phyloP scores from a whole-genome alignment of 495 filamentous ascomycete species.

The Bryoglossum gracile region DNA sequence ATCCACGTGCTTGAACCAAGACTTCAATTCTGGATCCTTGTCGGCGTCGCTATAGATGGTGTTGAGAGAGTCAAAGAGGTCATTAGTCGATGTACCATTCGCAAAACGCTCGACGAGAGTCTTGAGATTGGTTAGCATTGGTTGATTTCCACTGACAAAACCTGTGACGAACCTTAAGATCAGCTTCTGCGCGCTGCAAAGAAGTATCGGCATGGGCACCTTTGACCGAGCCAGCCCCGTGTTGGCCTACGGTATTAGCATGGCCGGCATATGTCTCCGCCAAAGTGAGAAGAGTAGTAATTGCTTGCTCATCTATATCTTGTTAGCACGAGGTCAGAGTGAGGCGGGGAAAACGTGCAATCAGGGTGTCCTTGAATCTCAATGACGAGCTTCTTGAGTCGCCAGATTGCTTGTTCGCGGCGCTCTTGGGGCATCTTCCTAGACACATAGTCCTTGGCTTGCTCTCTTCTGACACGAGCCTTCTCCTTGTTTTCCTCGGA shows the following conservation, averaged over 20 bases:
- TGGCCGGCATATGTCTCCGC: slow-evolving; percentile 84
- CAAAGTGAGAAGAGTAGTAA: slow-evolving; percentile 74
- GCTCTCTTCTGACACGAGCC: slow-evolving; percentile 44
- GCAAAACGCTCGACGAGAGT: slow-evolving; percentile 90
- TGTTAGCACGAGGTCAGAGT: slow-evolving; percentile 2
- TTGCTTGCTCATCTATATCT: slow-evolving; percentile 64
- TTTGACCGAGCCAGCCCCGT: slow-evolving; percentile 59
- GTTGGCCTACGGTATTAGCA: slow-evolving; percentile 52
- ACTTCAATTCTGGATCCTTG: slow-evolving; percentile 74
- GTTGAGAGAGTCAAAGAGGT: slow-evolving; percentile 80
- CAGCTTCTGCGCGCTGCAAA: slow-evolving; percentile 64
- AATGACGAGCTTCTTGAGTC: slow-evolving; percentile 95
- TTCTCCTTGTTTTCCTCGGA: slow-evolving; percentile 58
- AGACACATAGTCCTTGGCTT: slow-evolving; percentile 63
- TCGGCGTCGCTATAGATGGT: slow-evolving; percentile 88
- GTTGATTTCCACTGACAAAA: slow-evolving; percentile 28
- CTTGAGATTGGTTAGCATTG: slow-evolving; percentile 32
- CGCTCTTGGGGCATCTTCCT: slow-evolving; percentile 89
- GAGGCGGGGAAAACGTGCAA: slow-evolving; percentile 43
- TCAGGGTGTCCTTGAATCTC: slow-evolving; percentile 92
- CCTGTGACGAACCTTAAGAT: slow-evolving; percentile 45
- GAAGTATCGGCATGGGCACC: slow-evolving; percentile 54
- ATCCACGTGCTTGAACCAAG: slow-evolving; percentile 81
- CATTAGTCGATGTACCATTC: slow-evolving; percentile 83
- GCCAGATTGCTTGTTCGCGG: slow-evolving; percentile 85